Evolutionary conservation across 805 yeast genomes (phyloP).

Genomic region (Zygoascus flipseniorum): DNA sequence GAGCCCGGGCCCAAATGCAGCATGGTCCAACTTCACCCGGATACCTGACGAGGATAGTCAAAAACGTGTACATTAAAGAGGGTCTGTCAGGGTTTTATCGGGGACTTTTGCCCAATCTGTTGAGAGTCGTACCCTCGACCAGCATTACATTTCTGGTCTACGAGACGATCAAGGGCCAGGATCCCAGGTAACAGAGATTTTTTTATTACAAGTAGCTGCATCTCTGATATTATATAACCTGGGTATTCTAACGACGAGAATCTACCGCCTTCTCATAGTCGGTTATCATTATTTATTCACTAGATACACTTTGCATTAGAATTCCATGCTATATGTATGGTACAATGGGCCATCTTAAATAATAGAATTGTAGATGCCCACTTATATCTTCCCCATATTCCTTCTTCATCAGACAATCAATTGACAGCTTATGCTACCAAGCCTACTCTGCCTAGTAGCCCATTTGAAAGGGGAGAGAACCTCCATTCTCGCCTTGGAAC

Average conservation of each 20-base stretch:
- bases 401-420: no score
- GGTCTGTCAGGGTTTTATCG: conserved; percentile 70
- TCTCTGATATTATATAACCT: no score
- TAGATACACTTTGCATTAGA: neutral
- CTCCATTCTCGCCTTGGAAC: conserved; percentile 6
- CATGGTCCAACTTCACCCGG: neutral
- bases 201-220: no score
- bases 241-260: no score
- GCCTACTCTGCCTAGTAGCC: conserved; percentile 4
- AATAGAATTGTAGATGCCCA: neutral
- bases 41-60: neutral
- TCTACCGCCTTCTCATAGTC: no score
- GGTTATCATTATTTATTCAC: neutral
- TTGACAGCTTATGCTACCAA: no score
- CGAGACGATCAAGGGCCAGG: conserved; percentile 34
- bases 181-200: no score
- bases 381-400: no score
- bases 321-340: neutral
- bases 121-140: conserved; percentile 87
- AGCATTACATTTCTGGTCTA: conserved; percentile 83
- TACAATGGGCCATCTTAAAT: neutral
- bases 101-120: conserved; percentile 69
- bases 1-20: conserved; percentile 61
- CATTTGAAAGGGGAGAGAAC: conserved; percentile 7
- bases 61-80: conserved; percentile 30